Evolutionary conservation across 2,329 filamentous ascomycete genomes (phyloP), one percentile per base, ranked within the genome.

Genomic region (Berkeleyomyces basicola): DNA sequence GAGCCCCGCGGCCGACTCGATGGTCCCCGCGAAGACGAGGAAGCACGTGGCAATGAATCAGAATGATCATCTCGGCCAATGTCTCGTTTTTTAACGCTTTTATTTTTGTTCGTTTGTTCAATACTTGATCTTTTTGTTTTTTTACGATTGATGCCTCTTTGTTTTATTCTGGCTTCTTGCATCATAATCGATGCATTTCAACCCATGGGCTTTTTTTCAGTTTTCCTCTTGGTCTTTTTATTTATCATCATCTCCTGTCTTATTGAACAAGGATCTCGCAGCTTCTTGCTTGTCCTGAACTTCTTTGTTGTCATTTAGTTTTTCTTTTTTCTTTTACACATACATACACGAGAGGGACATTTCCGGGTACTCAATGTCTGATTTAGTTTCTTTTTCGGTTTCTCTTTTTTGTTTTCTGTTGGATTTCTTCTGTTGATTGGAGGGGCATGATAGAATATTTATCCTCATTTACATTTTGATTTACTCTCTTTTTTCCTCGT

Each of bases 1-100:
- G 87, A 92, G 69, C 77, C 80, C 11, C 75, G 77, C 37, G 76
- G 72, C 10, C 72, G 66, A 9, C 53, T 66, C 9, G 66, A 67
- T 23, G 49, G 14, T 3, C n/a, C 75, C 61, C 74, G 77, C 59
- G 73, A 76, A 62, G 74, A 70, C 65, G 72, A 74, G 23, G 75
- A 76, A 55, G 77, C 59, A 33, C 55, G 11, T 36, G 43, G 40
- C 7, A 40, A 59, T n/a, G 33, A 43, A 10, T 59, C 42, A 59
- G 57, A 44, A 43, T 59, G 40, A 44, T 14, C 36, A 3, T 40
- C n/a, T 31, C 33, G 23, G 31, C 36, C 43, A 16, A 3, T 37
- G 31, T 46, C 23, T 46, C 47, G 40, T 61, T 39, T 31, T 61
- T 43, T 58, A 64, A 49, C 57, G 9, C 5, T 39, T 61, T 42